phyloP scores from a whole-genome alignment of 2,329 filamentous ascomycete species.

The Pyrenochaeta sp. region DNA sequence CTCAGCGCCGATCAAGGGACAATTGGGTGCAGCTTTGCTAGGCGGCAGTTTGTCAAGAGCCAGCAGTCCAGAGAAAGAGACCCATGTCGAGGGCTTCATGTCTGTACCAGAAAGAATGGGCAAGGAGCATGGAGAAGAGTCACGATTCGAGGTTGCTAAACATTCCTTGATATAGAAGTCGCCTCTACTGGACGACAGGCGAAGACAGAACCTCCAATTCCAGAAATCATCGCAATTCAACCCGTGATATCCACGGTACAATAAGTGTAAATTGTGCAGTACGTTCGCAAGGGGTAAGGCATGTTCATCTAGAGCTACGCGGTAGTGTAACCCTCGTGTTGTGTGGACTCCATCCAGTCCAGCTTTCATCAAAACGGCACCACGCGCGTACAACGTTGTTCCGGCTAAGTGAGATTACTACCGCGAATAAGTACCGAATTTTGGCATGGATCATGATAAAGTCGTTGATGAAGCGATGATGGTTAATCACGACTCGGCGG shows the following conservation, averaged over 20 bases:
- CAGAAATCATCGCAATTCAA: conserved; percentile 7
- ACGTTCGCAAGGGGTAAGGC: background rate
- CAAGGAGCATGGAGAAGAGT: conserved; percentile 1
- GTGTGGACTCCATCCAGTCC: background rate
- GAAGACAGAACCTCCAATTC: background rate
- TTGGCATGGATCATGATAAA: background rate
- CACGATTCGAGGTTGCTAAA: background rate
- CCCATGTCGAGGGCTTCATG: conserved; percentile 8
- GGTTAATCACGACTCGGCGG: background rate
- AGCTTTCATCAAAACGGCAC: background rate
- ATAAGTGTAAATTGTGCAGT: background rate
- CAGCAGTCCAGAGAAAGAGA: conserved; percentile 2
- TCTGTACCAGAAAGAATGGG: conserved; percentile 3
- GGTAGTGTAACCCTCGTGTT: background rate
- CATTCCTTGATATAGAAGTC: conserved; percentile 9
- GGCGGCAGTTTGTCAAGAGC: conserved; percentile 17
- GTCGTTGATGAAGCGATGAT: background rate
- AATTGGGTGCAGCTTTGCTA: conserved; percentile 26
- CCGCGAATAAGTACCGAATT: background rate
- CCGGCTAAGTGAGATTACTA: background rate
- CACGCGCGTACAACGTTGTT: background rate
- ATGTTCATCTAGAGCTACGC: conserved; percentile 1
- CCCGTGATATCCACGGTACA: conserved; percentile 3
- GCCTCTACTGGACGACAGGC: conserved; percentile 1
- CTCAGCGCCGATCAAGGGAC: conserved; percentile 31